These are phyloP conservation scores for Sanchytrium tribonematis DNA, from an alignment of 371 early-diverging fungal species.

Conservation along the genomic window DNA sequence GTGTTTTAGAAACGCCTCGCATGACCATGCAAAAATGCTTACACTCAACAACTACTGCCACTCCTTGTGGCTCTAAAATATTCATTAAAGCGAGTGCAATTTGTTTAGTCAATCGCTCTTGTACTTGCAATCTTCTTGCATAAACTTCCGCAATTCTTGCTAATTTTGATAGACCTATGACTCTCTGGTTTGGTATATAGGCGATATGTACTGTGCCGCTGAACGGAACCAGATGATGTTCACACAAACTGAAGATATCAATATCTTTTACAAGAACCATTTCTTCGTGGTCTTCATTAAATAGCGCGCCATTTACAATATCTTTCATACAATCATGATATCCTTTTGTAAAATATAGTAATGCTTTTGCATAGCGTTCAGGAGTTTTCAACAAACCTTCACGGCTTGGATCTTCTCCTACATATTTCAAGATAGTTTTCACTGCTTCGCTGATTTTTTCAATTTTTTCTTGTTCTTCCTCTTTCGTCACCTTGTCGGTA, in stretches of 20 bases:
- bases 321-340: constrained; percentile 52
- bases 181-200: constrained; percentile 78
- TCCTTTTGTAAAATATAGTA: constrained; percentile 84
- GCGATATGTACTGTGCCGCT: constrained; percentile 78
- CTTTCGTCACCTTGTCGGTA: constrained; percentile 29
- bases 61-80: constrained; percentile 74
- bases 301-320: constrained; percentile 46
- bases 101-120: constrained; percentile 90
- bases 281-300: constrained; percentile 90
- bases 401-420: constrained; percentile 81
- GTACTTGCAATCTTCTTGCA: constrained; percentile 74
- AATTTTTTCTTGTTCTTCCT: constrained; percentile 31
- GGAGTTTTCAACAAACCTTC: constrained; percentile 87
- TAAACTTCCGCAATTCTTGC: constrained; percentile 95
- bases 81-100: constrained; percentile 67
- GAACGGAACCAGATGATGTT: constrained; percentile 95
- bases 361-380: constrained; percentile 79
- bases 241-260: constrained; percentile 65
- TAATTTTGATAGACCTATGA: constrained; percentile 80
- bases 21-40: constrained; percentile 79
- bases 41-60: constrained; percentile 76
- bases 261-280: constrained; percentile 34
- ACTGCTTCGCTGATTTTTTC: constrained; percentile 57
- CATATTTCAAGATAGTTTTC: constrained; percentile 49
- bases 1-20: constrained; percentile 76